Evolutionary conservation across 2,329 filamentous ascomycete species (phyloP).

Genomic region (Fusarium heterosporum): DNA sequence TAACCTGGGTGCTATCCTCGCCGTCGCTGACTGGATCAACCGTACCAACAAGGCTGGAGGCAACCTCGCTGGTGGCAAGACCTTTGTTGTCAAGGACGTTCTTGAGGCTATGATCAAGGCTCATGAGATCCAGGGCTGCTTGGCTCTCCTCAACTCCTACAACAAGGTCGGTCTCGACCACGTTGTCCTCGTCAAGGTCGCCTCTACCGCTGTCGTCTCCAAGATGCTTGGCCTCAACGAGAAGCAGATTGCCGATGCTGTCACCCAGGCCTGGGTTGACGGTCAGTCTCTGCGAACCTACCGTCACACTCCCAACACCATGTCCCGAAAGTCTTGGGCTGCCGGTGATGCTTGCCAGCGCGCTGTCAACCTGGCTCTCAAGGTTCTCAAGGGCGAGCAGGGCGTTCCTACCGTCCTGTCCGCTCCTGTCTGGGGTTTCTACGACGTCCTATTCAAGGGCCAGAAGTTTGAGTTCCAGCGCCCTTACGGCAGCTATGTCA

Average conservation of each 20-base stretch:
- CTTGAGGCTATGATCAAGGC: constrained; percentile 99
- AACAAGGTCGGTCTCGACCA: constrained; percentile 99
- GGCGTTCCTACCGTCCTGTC: constrained; percentile 93
- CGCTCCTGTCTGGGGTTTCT: constrained; percentile 96
- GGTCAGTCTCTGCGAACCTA: constrained; percentile 97
- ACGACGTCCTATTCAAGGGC: constrained; percentile 97
- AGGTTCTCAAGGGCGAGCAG: constrained; percentile 90
- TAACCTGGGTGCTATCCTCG: constrained; percentile 96
- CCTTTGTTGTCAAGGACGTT: constrained; percentile 89
- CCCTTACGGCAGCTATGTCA: constrained; percentile 96
- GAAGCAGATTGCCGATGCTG: constrained; percentile 91
- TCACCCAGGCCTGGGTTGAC: constrained; percentile 98
- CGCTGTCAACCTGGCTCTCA: constrained; percentile 89
- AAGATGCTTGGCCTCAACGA: constrained; percentile 93
- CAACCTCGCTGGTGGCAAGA: constrained; percentile 88
- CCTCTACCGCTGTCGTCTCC: constrained; percentile 91
- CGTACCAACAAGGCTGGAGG: constrained; percentile 81
- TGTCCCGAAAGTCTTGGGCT: constrained; percentile 99
- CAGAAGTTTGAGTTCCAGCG: constrained; percentile 97
- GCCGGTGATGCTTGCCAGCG: constrained; percentile 98
- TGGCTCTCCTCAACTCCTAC: constrained; percentile 97
- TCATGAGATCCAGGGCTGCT: constrained; percentile 97
- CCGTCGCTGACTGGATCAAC: constrained; percentile 97
- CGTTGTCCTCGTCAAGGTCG: constrained; percentile 97
- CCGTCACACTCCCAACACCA: constrained; percentile 97